Conservation (phyloP, 257 asterid genomes). For the Nicotiana obtusifolia region DNA sequence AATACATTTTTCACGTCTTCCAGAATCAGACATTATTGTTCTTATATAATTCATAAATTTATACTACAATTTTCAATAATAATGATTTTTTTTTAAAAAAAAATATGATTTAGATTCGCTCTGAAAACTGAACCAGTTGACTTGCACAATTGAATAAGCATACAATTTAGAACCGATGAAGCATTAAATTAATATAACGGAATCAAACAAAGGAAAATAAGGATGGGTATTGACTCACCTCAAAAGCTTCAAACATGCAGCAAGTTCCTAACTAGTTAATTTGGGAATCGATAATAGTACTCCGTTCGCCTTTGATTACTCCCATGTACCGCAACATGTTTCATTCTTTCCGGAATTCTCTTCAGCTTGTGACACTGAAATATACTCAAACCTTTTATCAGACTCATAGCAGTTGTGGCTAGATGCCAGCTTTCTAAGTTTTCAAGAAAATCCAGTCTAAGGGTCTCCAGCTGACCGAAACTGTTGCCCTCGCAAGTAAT, state of each 20-base stretch:
- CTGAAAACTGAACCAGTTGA: not conserved
- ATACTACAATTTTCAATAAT: not conserved
- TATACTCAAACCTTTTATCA: not conserved
- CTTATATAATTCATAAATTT: not conserved
- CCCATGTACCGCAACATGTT: not conserved
- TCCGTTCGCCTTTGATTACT: not conserved
- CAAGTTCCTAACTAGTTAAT: not conserved
- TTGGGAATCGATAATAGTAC: not conserved
- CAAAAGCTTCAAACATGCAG: not conserved
- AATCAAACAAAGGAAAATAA: not conserved
- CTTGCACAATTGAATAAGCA: not conserved
- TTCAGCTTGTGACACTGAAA: not conserved
- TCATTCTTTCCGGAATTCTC: not conserved
- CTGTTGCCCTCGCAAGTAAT: not conserved
- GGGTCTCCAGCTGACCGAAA: conserved; percentile 1
- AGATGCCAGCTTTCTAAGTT: not conserved
- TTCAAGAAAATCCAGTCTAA: not conserved
- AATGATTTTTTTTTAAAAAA: not conserved
- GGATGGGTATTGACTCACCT: not conserved
- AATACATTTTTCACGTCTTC: not conserved
- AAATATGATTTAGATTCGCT: not conserved
- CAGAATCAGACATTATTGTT: not conserved
- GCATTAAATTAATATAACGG: not conserved
- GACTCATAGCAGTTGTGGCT: not conserved
- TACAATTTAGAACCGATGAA: not conserved